Base-by-base conservation (phyloP, 805 yeast species). In the Candida koratica region DNA sequence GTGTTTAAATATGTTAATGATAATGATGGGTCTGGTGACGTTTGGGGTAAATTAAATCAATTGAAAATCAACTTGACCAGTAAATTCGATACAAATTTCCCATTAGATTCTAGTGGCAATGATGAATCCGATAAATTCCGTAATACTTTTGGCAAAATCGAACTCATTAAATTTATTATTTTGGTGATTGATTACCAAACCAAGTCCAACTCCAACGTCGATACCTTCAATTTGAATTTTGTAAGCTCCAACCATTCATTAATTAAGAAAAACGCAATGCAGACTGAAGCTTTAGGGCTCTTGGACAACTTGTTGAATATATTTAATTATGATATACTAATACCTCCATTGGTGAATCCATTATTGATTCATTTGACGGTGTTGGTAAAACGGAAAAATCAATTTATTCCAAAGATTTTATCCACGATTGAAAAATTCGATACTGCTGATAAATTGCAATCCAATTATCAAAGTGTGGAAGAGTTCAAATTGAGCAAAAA, bases 121-220 rank as follows among this genome's bases (percentile, higher is more conserved):
- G 61, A 59, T 15, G 84, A 75, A 42, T 64, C 67, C 24, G 79
- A 75, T 46, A 47, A 58, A 19, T 50, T 63, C 23, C 70, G 79
- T 53, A 71, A 77, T 31, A 57, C 78, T 25, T 77, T 82, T 10
- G 63, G 79, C 31, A 78, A 75, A 55, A 60, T 84, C n/a, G 80
- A 89, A 18, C 66, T 82, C n/a, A 64, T 81, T 35, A 85, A 83
- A 57, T 78, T 89, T 41, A 73, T 86, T 8, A 77, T 58, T 38
- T 47, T 60, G 5, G 66, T 67, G 6, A 61, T 71, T 25, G 72
- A 68, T 46, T 63, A 67, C 38, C 71, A 71, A 35, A 59, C 68
- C 28, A 61, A 68, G 28, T 69, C 77, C n/a, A 62, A 66, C 19
- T 40, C 55, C 45, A 31, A 40, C 48, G 42, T 43, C 22, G 44